These are phyloP conservation scores for Hemisphaericaspora subhashii DNA, from an alignment of 1,139 yeast species.

Conservation along the genomic window DNA sequence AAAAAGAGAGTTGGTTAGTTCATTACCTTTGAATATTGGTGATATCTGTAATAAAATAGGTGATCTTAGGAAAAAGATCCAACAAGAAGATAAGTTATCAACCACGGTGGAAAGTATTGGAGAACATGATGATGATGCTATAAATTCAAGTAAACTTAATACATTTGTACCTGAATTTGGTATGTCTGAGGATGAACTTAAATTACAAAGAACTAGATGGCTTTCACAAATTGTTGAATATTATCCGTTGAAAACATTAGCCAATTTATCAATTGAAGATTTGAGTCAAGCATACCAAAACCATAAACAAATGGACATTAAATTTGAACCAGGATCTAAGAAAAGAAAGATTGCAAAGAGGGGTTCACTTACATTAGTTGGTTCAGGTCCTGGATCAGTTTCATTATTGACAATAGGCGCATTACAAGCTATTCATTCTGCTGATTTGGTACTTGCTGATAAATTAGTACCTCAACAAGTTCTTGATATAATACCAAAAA, in stretches of 20 bases:
- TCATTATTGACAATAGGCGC: conserved; percentile 87
- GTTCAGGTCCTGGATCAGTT: conserved; percentile 93
- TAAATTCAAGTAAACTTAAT: conserved; percentile 59
- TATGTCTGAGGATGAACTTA: conserved; percentile 52
- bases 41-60: conserved; percentile 72
- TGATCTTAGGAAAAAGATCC: conserved; percentile 55
- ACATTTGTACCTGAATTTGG: conserved; percentile 60
- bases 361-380: conserved; percentile 77
- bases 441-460: conserved; percentile 86
- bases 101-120: conserved; percentile 40
- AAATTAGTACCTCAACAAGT: conserved; percentile 91
- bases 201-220: conserved; percentile 74
- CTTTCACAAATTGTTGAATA: conserved; percentile 88
- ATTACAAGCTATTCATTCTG: conserved; percentile 70
- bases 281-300: conserved; percentile 42
- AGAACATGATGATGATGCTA: conserved; percentile 69
- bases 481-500: conserved; percentile 71
- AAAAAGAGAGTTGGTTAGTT: conserved; percentile 67
- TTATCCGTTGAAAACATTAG: conserved; percentile 71
- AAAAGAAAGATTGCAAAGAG: conserved; percentile 6
- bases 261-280: conserved; percentile 56
- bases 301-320: conserved; percentile 4
- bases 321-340: background rate
- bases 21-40: conserved; percentile 70
- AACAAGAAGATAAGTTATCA: conserved; percentile 48